Percentiles rank a stretch among this genome's conserved stretches.
phyloP scores from a whole-genome alignment of 345 rosid species.

The Brassica napus region Da-Ae NC_063436.1:17036001-17036500 shows the following conservation, averaged over 20 bases:
- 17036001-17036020: too few relatives aligned
- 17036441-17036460: not conserved
- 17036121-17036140: slow-evolving; percentile 59
- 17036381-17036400: slow-evolving; percentile 42
- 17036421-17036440: not conserved
- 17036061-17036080: too few relatives aligned
- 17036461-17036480: slow-evolving; percentile 64
- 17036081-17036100: not conserved
- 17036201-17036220: slow-evolving; percentile 24
- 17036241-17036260: slow-evolving; percentile 52
- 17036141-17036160: slow-evolving; percentile 32
- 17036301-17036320: slow-evolving; percentile 89
- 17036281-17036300: slow-evolving; percentile 89
- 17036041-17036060: too few relatives aligned
- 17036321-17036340: slow-evolving; percentile 70
- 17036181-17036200: slow-evolving; percentile 39
- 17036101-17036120: slow-evolving; percentile 36
- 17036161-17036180: slow-evolving; percentile 38
- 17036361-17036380: slow-evolving; percentile 87
- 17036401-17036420: not conserved
- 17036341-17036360: slow-evolving; percentile 67
- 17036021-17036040: too few relatives aligned
- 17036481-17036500: slow-evolving; percentile 80
- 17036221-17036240: slow-evolving; percentile 28
- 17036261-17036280: slow-evolving; percentile 93